Conservation (phyloP, 2,329 filamentous ascomycete species). For the Microdochium nivale region DNA sequence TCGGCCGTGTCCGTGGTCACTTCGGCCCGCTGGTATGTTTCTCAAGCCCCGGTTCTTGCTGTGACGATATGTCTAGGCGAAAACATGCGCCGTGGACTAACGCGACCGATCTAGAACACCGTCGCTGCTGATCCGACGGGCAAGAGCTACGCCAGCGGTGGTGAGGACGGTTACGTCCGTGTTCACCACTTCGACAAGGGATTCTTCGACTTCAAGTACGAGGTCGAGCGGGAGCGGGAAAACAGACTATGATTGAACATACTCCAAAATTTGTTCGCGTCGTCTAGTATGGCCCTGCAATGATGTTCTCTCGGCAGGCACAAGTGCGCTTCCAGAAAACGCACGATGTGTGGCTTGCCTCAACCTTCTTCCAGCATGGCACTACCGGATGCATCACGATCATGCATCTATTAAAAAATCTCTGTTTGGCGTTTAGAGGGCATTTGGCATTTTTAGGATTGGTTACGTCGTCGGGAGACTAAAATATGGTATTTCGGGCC, state of each 20-base stretch:
- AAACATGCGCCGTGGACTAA: not conserved
- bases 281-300: not conserved
- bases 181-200: conserved; percentile 98
- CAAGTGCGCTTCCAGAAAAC: not conserved
- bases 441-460: conserved; percentile 1
- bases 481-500: not conserved
- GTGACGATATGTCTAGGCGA: not conserved
- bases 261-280: not conserved
- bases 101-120: conserved; percentile 53
- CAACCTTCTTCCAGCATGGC: too few species aligned
- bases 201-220: conserved; percentile 98
- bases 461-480: not conserved
- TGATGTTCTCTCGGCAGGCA: not conserved
- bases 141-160: conserved; percentile 87
- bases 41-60: not conserved
- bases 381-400: not conserved
- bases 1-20: conserved; percentile 91
- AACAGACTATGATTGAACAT: conserved; percentile 23
- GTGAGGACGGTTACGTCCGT: conserved; percentile 97
- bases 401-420: conserved; percentile 1
- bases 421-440: conserved; percentile 4
- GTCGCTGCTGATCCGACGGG: conserved; percentile 89
- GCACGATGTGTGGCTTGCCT: not conserved
- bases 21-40: conserved; percentile 69
- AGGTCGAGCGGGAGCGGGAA: conserved; percentile 81